These are phyloP conservation scores for Ceriops zippeliana DNA, from an alignment of 345 rosid species.

Conservation along the genomic window DNA sequence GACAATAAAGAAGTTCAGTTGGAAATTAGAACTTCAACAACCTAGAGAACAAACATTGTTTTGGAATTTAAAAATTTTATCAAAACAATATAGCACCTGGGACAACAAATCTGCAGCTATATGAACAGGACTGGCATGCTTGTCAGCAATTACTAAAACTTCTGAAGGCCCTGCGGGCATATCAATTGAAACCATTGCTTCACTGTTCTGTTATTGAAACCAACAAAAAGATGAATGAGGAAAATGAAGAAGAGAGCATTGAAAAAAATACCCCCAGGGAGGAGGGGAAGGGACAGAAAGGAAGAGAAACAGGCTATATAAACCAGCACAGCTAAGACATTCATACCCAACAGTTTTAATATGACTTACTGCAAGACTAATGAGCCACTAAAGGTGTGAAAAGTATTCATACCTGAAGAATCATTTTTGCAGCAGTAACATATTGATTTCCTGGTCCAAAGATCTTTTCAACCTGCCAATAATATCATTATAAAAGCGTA, in stretches of 20 bases:
- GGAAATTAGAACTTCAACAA: no score
- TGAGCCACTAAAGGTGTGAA: not conserved
- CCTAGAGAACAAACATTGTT: no score
- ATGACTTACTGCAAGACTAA: no score
- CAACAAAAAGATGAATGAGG: not conserved
- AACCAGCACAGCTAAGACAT: not conserved
- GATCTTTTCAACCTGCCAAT: slow-evolving; percentile 77
- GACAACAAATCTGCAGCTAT: slow-evolving; percentile 93
- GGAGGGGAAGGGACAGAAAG: not conserved
- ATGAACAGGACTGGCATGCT: slow-evolving; percentile 73
- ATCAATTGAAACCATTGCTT: slow-evolving; percentile 98
- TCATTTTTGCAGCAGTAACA: slow-evolving; percentile 97
- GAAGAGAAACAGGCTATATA: not conserved
- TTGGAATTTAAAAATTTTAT: no score
- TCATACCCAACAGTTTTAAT: no score
- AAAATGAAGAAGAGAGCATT: not conserved
- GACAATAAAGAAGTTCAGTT: no score
- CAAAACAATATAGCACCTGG: slow-evolving; percentile 46
- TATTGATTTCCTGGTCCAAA: slow-evolving; percentile 96
- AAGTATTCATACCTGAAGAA: slow-evolving; percentile 59
- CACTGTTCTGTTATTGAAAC: slow-evolving; percentile 65
- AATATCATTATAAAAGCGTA: not conserved
- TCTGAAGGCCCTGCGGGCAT: slow-evolving; percentile 99
- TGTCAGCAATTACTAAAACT: slow-evolving; percentile 88
- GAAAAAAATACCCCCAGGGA: not conserved